These are phyloP conservation scores for Rehmannia glutinosa DNA, from an alignment of 257 asterid species.

Conservation along the genomic window DNA sequence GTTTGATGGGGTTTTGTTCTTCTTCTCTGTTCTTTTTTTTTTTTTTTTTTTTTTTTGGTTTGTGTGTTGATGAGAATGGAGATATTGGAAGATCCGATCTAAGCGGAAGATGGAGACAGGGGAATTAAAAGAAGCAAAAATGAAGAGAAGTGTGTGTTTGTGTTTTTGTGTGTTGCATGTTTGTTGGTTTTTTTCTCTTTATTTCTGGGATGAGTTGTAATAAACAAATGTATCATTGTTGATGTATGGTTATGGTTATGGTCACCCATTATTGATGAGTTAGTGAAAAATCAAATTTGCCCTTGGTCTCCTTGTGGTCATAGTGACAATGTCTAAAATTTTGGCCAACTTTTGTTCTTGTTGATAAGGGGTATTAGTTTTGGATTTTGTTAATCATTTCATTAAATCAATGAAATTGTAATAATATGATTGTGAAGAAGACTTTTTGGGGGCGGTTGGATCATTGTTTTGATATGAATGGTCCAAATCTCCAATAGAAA, in stretches of 20 bases:
- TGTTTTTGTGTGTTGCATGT: conserved; percentile 32
- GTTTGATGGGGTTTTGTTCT: conserved; percentile 12
- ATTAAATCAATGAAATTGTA: too few species aligned
- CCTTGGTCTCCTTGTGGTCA: conserved; percentile 2
- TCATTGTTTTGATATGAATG: too few species aligned
- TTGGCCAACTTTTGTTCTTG: background rate
- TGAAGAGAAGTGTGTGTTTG: conserved; percentile 18
- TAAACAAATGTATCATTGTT: background rate
- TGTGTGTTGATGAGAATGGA: conserved; percentile 32
- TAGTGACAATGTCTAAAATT: background rate
- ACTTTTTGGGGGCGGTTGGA: too few species aligned
- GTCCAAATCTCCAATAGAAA: too few species aligned
- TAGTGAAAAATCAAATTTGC: conserved; percentile 12
- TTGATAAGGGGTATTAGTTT: too few species aligned
- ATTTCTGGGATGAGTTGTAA: conserved; percentile 11
- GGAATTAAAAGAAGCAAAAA: conserved; percentile 37
- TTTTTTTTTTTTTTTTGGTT: conserved; percentile 3
- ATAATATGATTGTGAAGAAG: too few species aligned
- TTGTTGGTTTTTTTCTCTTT: conserved; percentile 12
- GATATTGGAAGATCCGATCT: conserved; percentile 67
- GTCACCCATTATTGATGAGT: conserved; percentile 26
- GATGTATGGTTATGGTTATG: conserved; percentile 20
- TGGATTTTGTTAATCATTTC: background rate
- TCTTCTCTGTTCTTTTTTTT: background rate
- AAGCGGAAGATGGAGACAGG: conserved; percentile 55